These are phyloP conservation scores for Diddensiella caesifluorescens DNA, from an alignment of 805 yeast genomes.

Conservation along the genomic window DNA sequence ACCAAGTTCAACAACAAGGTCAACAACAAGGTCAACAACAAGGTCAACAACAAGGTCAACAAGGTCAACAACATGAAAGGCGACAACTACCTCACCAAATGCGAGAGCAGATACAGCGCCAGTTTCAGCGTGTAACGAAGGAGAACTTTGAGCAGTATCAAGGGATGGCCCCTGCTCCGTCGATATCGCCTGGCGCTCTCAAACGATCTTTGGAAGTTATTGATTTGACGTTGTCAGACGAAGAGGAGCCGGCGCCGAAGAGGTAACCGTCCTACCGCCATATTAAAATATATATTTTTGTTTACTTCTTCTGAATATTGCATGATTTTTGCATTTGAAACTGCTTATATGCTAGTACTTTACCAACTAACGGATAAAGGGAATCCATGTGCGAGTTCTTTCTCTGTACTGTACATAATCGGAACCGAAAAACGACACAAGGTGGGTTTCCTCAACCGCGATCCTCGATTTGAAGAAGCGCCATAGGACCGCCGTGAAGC, in stretches of 20 bases:
- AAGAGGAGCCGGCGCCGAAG: conserved; percentile 21
- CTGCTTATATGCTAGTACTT: neutral
- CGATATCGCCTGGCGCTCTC: too few relatives aligned
- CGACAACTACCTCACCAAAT: neutral
- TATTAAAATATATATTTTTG: neutral
- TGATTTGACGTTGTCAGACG: conserved; percentile 29
- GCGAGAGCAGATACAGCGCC: neutral
- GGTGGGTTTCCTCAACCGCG: conserved; percentile 55
- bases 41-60: neutral
- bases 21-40: neutral
- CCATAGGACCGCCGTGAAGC: conserved; percentile 57
- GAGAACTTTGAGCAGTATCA: neutral
- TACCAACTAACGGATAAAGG: conserved; percentile 41
- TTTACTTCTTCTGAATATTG: neutral
- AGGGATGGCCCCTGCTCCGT: too few relatives aligned
- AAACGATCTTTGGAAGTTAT: too few relatives aligned
- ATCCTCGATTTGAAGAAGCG: conserved; percentile 67
- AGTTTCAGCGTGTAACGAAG: neutral
- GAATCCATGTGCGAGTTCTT: conserved; percentile 55
- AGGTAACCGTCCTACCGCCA: too few relatives aligned
- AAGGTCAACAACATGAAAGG: neutral
- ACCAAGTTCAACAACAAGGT: neutral
- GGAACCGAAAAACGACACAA: conserved; percentile 65
- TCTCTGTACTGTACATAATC: conserved; percentile 52
- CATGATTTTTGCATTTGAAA: neutral